phyloP scores from a whole-genome alignment of 1,139 yeast species.

The Wickerhamiella pararugosa region DNA sequence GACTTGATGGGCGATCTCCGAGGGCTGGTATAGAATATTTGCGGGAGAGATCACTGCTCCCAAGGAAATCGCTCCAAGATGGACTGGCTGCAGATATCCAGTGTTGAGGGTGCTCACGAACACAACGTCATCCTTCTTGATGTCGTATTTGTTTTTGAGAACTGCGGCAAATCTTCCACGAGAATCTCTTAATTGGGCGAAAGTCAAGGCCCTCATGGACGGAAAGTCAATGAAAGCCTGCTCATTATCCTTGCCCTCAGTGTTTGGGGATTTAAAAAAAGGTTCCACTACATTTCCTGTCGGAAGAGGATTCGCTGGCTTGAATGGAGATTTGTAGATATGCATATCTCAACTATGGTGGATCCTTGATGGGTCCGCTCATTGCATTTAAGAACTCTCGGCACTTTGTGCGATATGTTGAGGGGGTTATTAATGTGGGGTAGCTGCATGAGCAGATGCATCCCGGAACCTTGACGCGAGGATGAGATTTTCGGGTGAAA shows the following conservation, averaged over 20 bases:
- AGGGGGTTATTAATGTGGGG: too few species aligned
- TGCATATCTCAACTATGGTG: slow-evolving; percentile 13
- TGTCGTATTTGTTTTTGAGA: slow-evolving; percentile 16
- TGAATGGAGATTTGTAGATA: slow-evolving; percentile 7
- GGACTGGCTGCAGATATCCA: slow-evolving; percentile 15
- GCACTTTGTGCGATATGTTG: too few species aligned
- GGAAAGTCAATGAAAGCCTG: slow-evolving; percentile 17
- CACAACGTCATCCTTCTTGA: slow-evolving; percentile 22
- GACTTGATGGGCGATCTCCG: slow-evolving; percentile 18
- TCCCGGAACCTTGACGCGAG: too few species aligned
- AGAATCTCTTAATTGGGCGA: slow-evolving; percentile 14
- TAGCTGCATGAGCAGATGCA: too few species aligned
- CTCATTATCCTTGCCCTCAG: background rate
- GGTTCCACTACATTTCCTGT: slow-evolving; percentile 1
- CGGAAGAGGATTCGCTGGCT: background rate
- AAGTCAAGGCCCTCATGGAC: slow-evolving; percentile 17
- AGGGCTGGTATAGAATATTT: slow-evolving; percentile 16
- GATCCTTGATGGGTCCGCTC: too few species aligned
- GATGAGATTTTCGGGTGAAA: too few species aligned
- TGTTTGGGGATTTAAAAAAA: background rate
- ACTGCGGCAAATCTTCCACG: slow-evolving; percentile 17
- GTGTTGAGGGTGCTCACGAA: slow-evolving; percentile 21
- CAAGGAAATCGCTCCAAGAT: slow-evolving; percentile 14
- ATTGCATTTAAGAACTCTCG: too few species aligned
- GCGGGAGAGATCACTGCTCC: slow-evolving; percentile 18